Conservation (phyloP, 2,329 filamentous ascomycete genomes). For the Simplicillium sp. region DNA sequence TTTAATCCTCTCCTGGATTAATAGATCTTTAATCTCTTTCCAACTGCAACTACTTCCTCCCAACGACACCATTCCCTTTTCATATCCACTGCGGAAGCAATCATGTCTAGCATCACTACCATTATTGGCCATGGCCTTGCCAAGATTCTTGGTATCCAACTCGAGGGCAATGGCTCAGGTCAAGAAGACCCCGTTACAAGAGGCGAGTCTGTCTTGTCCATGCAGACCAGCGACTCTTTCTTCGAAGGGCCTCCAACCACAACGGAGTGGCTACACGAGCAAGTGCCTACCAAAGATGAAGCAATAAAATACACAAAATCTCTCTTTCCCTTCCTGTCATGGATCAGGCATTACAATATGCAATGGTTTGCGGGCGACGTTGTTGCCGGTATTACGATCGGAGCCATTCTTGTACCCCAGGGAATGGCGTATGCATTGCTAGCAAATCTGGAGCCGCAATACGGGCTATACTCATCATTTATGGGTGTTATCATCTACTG, state of each 20-base stretch:
- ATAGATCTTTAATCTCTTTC: too few species aligned
- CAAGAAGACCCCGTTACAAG: constrained; percentile 53
- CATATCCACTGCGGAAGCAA: not conserved
- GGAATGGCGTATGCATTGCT: constrained; percentile 91
- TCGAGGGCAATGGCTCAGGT: constrained; percentile 45
- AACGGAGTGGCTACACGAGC: constrained; percentile 58
- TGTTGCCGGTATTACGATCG: constrained; percentile 59
- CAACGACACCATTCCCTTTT: too few species aligned
- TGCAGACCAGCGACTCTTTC: constrained; percentile 65
- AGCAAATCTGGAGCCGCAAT: constrained; percentile 71
- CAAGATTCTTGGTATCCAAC: constrained; percentile 73
- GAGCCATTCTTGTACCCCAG: constrained; percentile 78
- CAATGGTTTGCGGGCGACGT: constrained; percentile 87
- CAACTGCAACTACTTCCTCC: too few species aligned
- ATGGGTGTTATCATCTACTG: constrained; percentile 69
- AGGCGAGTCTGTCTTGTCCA: constrained; percentile 72
- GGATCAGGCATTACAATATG: constrained; percentile 81
- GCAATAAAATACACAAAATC: constrained; percentile 52
- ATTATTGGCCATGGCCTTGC: constrained; percentile 66
- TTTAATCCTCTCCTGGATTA: too few species aligned
- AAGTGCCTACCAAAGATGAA: constrained; percentile 49
- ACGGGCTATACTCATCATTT: constrained; percentile 77
- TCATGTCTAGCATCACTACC: constrained; percentile 30
- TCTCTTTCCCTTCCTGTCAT: constrained; percentile 81
- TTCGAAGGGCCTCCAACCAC: constrained; percentile 73